Evolutionary conservation across 495 filamentous ascomycete species (phyloP).

Genomic region (Aspergillus olivimuriae): DNA sequence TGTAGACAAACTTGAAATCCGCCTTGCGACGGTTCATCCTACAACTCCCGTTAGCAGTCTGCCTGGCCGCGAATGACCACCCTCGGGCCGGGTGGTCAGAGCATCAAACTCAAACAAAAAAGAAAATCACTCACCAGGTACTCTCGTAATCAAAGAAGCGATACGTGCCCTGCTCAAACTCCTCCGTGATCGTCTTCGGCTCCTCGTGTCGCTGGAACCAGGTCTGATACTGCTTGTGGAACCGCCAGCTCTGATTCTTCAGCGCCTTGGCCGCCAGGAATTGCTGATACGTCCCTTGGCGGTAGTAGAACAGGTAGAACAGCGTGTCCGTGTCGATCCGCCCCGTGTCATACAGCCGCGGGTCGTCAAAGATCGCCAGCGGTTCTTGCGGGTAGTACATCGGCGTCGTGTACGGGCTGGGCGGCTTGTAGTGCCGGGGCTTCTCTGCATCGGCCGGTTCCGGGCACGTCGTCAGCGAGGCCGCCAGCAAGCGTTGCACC

Average conservation of each 20-base stretch:
- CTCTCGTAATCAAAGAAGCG: constrained; percentile 99
- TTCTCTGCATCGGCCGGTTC: constrained; percentile 73
- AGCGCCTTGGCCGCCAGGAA: constrained; percentile 93
- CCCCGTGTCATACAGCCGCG: constrained; percentile 64
- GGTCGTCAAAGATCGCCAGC: constrained; percentile 83
- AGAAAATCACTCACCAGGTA: constrained; percentile 69
- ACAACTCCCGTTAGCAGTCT: constrained; percentile 8
- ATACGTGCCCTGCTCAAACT: constrained; percentile 97
- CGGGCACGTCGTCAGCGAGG: constrained; percentile 65
- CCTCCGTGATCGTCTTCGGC: constrained; percentile 95
- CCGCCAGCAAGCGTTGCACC: constrained; percentile 63
- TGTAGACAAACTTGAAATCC: constrained; percentile 98
- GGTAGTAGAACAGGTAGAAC: constrained; percentile 99
- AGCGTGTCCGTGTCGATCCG: constrained; percentile 90
- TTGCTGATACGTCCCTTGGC: constrained; percentile 91
- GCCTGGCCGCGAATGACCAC: no score
- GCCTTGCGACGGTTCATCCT: constrained; percentile 99
- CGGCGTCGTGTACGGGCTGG: constrained; percentile 70
- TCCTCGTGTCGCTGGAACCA: constrained; percentile 99
- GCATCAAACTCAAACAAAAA: constrained; percentile 4
- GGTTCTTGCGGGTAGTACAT: constrained; percentile 89
- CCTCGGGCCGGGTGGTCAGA: not conserved
- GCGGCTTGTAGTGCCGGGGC: constrained; percentile 76
- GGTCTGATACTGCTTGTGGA: constrained; percentile 99
- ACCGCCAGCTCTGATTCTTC: constrained; percentile 96